Conservation (phyloP, 2,329 filamentous ascomycete genomes). For the Daldinia sp. region DNA sequence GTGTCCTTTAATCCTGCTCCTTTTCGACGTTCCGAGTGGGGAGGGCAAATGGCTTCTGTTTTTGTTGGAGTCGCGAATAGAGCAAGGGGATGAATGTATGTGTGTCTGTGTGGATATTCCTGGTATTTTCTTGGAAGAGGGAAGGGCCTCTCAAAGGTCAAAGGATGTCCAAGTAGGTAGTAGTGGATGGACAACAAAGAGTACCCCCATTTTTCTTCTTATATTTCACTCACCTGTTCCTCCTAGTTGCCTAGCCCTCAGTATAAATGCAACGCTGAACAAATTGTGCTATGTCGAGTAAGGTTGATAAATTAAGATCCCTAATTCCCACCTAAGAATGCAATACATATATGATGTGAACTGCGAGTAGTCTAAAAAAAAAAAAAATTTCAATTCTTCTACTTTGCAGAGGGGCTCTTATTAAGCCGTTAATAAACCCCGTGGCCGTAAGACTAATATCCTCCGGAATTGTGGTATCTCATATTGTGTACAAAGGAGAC, state of each 20-base stretch:
- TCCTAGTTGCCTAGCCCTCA: conserved; percentile 15
- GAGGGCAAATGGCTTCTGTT: conserved; percentile 31
- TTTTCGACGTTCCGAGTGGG: conserved; percentile 24
- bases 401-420: too few relatives aligned
- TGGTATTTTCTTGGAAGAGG: conserved; percentile 28
- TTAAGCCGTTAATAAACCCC: not conserved
- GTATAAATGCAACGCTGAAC: conserved; percentile 25
- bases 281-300: conserved; percentile 31
- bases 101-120: conserved; percentile 35
- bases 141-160: conserved; percentile 13
- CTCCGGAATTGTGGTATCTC: conserved; percentile 1
- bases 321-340: conserved; percentile 19
- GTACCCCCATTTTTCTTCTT: conserved; percentile 27
- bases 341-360: not conserved
- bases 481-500: conserved; percentile 4
- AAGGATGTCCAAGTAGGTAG: conserved; percentile 12
- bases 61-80: conserved; percentile 31
- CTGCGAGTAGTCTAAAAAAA: too few relatives aligned
- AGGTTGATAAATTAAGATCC: conserved; percentile 32
- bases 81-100: conserved; percentile 17
- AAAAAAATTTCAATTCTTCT: not conserved
- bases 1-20: conserved; percentile 18
- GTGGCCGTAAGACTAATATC: not conserved
- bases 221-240: conserved; percentile 17
- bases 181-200: conserved; percentile 24